phyloP scores from a whole-genome alignment of 768 basidiomycete species.

The Macrolepiota fuliginosa region DNA sequence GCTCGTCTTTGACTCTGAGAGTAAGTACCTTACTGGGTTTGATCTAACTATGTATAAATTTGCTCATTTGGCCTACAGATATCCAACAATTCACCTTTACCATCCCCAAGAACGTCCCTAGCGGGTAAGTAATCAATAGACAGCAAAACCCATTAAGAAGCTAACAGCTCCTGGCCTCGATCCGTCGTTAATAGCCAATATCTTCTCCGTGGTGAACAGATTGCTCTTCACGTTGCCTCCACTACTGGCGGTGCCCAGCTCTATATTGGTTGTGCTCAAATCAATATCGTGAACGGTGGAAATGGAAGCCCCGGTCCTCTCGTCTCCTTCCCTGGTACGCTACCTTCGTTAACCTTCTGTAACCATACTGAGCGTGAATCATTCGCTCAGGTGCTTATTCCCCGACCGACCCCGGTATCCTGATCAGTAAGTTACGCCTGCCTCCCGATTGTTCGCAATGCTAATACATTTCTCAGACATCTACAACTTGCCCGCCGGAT shows the following conservation, averaged over 20 bases:
- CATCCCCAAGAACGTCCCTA: constrained; percentile 30
- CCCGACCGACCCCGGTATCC: background rate
- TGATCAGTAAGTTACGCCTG: background rate
- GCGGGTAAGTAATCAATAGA: constrained; percentile 22
- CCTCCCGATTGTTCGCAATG: background rate
- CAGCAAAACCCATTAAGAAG: background rate
- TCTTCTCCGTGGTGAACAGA: constrained; percentile 33
- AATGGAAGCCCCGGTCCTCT: constrained; percentile 27
- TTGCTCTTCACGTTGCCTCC: constrained; percentile 30
- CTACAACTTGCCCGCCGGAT: background rate
- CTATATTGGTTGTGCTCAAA: constrained; percentile 36
- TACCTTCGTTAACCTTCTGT: background rate
- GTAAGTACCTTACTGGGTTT: constrained; percentile 16
- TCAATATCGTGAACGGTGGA: constrained; percentile 32
- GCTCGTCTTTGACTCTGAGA: constrained; percentile 27
- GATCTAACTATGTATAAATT: background rate
- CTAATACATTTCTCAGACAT: background rate
- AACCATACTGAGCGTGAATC: background rate
- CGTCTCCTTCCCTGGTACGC: constrained; percentile 33
- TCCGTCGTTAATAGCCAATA: constrained; percentile 23
- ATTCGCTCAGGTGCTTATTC: background rate
- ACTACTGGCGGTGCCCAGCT: constrained; percentile 30
- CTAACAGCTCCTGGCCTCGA: background rate
- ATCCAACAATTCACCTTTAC: constrained; percentile 31
- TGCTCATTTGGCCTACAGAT: constrained; percentile 14